Evolutionary conservation across 192 early-diverging fungal species (phyloP), one percentile per base, ranked within the genome.

Genomic region (Phlyctochytrium planicorne): DNA sequence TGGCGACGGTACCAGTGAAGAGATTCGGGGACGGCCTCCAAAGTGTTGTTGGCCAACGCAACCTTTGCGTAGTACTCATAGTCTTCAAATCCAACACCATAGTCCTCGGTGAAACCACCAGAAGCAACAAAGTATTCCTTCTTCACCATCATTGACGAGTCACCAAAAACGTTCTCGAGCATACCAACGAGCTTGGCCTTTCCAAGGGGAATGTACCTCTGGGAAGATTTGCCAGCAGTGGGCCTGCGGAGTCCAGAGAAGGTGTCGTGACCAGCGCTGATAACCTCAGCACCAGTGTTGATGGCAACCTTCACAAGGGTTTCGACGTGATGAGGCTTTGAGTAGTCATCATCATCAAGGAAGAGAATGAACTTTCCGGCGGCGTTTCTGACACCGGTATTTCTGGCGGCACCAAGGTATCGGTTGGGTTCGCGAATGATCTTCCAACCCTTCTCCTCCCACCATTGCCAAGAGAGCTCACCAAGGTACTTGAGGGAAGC

Each of bases 161-260:
- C 76, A 32, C 77, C 77, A 60, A 79, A 78, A 12, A 80, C 77
- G 59, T 78, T 78, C 34, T 78, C 79, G 23, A 78, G 55, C 70
- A 78, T 63, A 10, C 77, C 77, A 31, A 62, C 72, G 23, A 75
- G 55, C 3, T 67, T 10, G 33, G 77, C 76, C 14, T n/a, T 10
- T 17, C 77, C 77, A 24, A 80, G n/a, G 16, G 77, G 77, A n/a
- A 78, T 25, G 63, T 60, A 78, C 0, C 77, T 64, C 23, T 50
- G 30, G 62, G 31, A 57, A 29, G 75, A 77, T 3, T 30, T 16
- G 2, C 27, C 73, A 17, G n/a, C 16, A 31, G 59, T 65, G 4
- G 77, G 76, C 4, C 47, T 30, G 27, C 27, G 23, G 35, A 67
- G 63, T 23, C 75, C 75, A 23, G 30, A 55, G 53, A 78, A 78